Evolutionary conservation across 2,329 filamentous ascomycete genomes (phyloP), one percentile per base, ranked within the genome.

Genomic region (Arthrocladium fulminans): DNA sequence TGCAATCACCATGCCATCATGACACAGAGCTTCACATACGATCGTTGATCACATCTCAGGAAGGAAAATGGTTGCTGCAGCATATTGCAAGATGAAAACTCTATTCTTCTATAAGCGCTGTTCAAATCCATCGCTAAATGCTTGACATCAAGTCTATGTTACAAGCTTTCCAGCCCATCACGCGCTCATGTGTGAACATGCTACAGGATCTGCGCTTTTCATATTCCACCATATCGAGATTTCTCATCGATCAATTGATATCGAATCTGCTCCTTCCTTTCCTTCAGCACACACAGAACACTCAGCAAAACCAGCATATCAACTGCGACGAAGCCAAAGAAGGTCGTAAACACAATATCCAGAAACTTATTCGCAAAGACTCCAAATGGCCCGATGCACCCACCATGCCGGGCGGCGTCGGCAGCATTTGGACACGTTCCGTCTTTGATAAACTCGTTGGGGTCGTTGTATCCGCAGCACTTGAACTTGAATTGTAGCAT

Each of bases 181-280:
- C n/a, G n/a, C n/a, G n/a, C n/a, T n/a, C n/a, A n/a, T n/a, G n/a
- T n/a, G n/a, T n/a, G n/a, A n/a, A n/a, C n/a, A n/a, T n/a, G n/a
- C n/a, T n/a, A n/a, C n/a, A n/a, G n/a, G n/a, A n/a, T n/a, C n/a
- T n/a, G n/a, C n/a, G n/a, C n/a, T n/a, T 35, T 15, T 44, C 27
- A 44, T 3, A 76, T 77, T 25, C 71, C 67, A 45, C 73, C 66
- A 54, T 69, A 68, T 45, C 81, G 79, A 54, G 67, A 77, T 78
- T 92, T 92, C 73, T 88, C 80, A 61, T 90, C 86, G 60, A 92
- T 89, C 61, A 85, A 76, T 51, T 80, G 78, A 69, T 88, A 92
- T 51, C 86, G 75, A 66, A 85, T 81, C 60, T 80, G 79, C 70
- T 92, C 86, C 67, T 84, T 85, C 61, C 86, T 80, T 59, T 88